Evolutionary conservation across 257 asterid species (phyloP).

Genomic region (Capsicum pubescens): DNA sequence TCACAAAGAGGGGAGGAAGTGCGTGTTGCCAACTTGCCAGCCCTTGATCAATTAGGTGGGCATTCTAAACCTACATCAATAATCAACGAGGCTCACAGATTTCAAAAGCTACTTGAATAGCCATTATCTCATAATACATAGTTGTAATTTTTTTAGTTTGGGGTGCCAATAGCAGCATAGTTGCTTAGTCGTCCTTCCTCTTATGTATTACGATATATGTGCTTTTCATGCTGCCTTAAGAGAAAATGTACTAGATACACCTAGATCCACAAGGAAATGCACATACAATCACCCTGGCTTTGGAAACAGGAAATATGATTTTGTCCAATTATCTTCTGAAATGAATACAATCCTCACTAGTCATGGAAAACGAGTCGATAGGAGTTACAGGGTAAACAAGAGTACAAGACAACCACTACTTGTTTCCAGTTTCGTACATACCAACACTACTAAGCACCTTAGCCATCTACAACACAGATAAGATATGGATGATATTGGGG

Average conservation of each 20-base stretch:
- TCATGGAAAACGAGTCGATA: no score
- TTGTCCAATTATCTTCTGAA: background rate
- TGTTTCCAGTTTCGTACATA: background rate
- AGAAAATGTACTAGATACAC: slow-evolving; percentile 3
- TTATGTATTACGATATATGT: background rate
- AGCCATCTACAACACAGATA: background rate
- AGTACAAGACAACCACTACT: background rate
- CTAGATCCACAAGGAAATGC: slow-evolving; percentile 20
- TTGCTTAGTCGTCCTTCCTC: background rate
- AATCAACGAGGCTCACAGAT: background rate
- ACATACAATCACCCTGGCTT: background rate
- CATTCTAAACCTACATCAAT: background rate
- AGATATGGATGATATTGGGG: background rate
- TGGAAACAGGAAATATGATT: background rate
- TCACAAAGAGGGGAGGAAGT: background rate
- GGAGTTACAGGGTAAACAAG: background rate
- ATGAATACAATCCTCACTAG: no score
- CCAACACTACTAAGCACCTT: background rate
- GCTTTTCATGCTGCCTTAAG: background rate
- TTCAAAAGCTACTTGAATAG: background rate
- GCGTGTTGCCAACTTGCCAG: background rate
- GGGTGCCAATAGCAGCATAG: background rate
- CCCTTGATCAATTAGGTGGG: background rate
- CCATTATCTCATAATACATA: background rate
- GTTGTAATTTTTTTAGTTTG: background rate